Conservation (phyloP, 306 rosid species). For the Malus sieversii region DNA sequence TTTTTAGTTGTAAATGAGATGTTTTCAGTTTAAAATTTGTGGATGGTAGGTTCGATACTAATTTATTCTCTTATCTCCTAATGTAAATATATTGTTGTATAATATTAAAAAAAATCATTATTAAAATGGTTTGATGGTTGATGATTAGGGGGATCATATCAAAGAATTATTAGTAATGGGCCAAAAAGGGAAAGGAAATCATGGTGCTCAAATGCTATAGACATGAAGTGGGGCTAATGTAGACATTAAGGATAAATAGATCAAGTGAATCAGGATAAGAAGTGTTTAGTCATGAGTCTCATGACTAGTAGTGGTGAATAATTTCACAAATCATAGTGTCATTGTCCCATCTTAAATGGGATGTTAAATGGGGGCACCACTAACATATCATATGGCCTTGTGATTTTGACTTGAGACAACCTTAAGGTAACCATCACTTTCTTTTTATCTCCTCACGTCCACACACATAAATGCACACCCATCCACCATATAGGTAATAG, state of each 20-base stretch:
- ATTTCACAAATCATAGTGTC: conserved; percentile 19
- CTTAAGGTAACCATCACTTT: background rate
- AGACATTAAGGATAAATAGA: background rate
- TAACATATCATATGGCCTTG: conserved; percentile 16
- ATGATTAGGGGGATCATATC: background rate
- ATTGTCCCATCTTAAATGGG: conserved; percentile 1
- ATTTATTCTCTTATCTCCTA: too few species aligned
- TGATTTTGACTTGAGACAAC: conserved; percentile 28
- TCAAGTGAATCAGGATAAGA: background rate
- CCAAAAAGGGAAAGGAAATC: background rate
- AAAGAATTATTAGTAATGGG: background rate
- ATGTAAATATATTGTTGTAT: too few species aligned
- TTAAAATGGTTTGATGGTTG: background rate
- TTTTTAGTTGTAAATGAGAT: too few species aligned
- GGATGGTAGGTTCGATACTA: too few species aligned
- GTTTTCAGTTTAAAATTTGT: too few species aligned
- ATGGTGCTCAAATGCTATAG: conserved; percentile 2
- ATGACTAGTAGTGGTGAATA: background rate
- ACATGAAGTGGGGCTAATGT: conserved; percentile 1
- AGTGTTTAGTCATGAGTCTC: background rate
- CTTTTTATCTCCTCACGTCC: background rate
- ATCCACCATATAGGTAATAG: background rate
- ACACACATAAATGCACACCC: background rate
- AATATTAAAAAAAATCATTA: too few species aligned
- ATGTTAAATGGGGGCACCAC: conserved; percentile 4